Percentiles rank a stretch among this genome's conserved stretches.
These are phyloP conservation scores for Limonium bicolor DNA, from an alignment of 148 eudicot genomes.

Conservation along the genomic window DNA sequence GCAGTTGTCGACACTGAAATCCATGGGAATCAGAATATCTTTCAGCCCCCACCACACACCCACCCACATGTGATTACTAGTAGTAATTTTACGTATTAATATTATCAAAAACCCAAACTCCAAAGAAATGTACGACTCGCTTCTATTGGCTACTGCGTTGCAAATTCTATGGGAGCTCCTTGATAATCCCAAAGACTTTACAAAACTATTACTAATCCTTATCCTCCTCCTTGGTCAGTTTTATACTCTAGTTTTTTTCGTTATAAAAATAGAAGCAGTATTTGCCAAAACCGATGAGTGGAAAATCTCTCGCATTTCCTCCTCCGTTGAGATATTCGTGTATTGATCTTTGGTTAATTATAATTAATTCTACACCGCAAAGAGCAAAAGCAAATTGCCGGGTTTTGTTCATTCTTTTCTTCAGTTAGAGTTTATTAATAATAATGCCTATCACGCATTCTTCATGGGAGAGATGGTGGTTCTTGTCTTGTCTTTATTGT, in stretches of 20 bases:
- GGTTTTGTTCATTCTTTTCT: too few relatives aligned
- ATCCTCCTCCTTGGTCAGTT: too few relatives aligned
- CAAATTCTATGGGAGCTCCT: constrained; percentile 7
- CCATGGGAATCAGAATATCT: not conserved
- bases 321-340: too few relatives aligned
- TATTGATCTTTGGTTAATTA: too few relatives aligned
- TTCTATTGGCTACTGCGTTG: constrained; percentile 16
- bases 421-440: too few relatives aligned
- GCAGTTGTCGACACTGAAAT: constrained; percentile 1
- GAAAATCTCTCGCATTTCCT: not conserved
- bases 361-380: too few relatives aligned
- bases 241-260: too few relatives aligned
- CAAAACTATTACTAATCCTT: not conserved
- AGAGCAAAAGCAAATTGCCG: too few relatives aligned
- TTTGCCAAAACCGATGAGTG: not conserved
- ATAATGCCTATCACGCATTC: too few relatives aligned
- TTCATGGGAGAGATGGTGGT: too few relatives aligned
- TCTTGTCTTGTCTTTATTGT: too few relatives aligned
- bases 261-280: not conserved
- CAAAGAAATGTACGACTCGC: not conserved
- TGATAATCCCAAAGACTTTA: constrained; percentile 25
- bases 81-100: not conserved
- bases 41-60: not conserved
- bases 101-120: constrained; percentile 5
- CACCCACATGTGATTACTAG: not conserved